Evolutionary conservation across 2,329 filamentous ascomycete species (phyloP).

Genomic region (Talaromyces islandicus): DNA sequence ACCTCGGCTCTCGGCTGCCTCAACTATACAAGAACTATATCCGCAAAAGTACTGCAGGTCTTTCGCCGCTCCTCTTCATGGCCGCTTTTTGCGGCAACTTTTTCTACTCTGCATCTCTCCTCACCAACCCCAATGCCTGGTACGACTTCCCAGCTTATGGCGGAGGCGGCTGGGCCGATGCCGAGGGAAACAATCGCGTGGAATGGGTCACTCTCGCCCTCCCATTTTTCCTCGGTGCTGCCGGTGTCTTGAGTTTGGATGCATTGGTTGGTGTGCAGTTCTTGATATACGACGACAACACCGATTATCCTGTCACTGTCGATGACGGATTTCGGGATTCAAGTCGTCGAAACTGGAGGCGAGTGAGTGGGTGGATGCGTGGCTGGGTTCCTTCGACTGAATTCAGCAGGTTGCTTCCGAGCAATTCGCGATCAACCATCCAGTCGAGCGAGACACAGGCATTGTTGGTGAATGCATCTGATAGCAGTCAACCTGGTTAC

Average conservation of each 20-base stretch:
- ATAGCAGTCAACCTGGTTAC: not conserved
- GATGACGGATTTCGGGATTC: conserved; percentile 37
- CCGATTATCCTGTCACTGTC: conserved; percentile 25
- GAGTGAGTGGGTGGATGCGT: conserved; percentile 60
- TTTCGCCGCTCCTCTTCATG: conserved; percentile 58
- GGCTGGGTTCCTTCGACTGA: conserved; percentile 54
- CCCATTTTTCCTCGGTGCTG: conserved; percentile 62
- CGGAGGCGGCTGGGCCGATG: conserved; percentile 54
- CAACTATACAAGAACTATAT: conserved; percentile 62
- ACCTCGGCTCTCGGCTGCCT: conserved; percentile 55
- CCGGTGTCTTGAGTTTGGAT: conserved; percentile 58
- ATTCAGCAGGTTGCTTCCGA: conserved; percentile 29
- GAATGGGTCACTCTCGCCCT: conserved; percentile 54
- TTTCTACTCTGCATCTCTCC: conserved; percentile 58
- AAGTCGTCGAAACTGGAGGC: conserved; percentile 46
- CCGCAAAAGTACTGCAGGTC: conserved; percentile 58
- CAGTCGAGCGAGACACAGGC: not conserved
- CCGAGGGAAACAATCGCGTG: conserved; percentile 47
- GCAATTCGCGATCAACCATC: conserved; percentile 6
- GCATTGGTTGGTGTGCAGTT: conserved; percentile 60
- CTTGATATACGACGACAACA: conserved; percentile 49
- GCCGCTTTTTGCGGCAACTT: conserved; percentile 64
- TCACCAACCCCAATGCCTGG: conserved; percentile 62
- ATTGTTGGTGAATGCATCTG: not conserved
- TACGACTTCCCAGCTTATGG: conserved; percentile 51